phyloP scores from a whole-genome alignment of 306 rosid species.

The Cicer bijugum region DNA sequence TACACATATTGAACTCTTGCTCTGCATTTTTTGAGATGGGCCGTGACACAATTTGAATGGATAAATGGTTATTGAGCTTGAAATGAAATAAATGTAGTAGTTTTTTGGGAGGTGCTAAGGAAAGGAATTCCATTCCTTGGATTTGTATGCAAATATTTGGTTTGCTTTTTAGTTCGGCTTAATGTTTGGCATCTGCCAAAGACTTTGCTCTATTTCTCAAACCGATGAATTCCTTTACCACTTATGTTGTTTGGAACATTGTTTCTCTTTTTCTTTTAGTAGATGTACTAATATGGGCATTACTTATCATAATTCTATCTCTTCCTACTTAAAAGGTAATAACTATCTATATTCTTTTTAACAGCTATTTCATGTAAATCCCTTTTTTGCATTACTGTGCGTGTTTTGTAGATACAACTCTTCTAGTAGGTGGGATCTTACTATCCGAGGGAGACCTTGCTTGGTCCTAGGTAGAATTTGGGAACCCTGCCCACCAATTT shows the following conservation, averaged over 20 bases:
- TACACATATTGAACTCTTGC: neutral
- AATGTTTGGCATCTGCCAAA: slow-evolving; percentile 1
- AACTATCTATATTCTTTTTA: neutral
- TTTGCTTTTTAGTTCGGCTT: slow-evolving; percentile 20
- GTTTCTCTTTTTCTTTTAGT: neutral
- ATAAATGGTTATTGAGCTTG: slow-evolving; percentile 15
- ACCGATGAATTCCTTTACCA: slow-evolving; percentile 6
- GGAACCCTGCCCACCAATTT: neutral
- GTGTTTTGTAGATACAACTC: neutral
- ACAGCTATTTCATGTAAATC: neutral
- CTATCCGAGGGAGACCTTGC: neutral
- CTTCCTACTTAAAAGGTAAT: slow-evolving; percentile 27
- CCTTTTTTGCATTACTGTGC: neutral
- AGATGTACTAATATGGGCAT: neutral
- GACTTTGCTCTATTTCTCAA: slow-evolving; percentile 15
- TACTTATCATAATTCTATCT: slow-evolving; percentile 16
- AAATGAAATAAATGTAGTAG: slow-evolving; percentile 12
- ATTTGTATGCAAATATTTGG: slow-evolving; percentile 22
- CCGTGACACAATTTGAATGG: slow-evolving; percentile 19
- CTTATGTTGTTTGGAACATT: slow-evolving; percentile 5
- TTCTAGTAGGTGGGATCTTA: slow-evolving; percentile 7
- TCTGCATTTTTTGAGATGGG: slow-evolving; percentile 7
- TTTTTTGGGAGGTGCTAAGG: neutral
- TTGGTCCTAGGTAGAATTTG: neutral
- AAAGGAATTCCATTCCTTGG: neutral